These are phyloP conservation scores for Sungouiella blattae DNA, from an alignment of 805 yeast genomes.

Conservation along the genomic window DNA sequence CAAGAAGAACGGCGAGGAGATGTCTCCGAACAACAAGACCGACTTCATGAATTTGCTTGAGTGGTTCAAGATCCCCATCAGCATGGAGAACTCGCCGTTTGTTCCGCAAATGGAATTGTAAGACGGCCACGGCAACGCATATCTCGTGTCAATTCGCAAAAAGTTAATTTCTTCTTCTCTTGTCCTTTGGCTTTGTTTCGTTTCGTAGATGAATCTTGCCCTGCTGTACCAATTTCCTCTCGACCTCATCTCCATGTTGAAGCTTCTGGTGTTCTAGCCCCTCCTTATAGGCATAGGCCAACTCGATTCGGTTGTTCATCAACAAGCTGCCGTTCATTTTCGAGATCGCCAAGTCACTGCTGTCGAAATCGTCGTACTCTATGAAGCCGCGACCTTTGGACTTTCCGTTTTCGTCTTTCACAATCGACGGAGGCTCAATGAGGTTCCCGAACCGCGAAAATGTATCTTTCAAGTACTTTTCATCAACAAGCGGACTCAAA, in stretches of 20 bases:
- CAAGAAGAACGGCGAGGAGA: neutral
- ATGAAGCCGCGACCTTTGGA: conserved; percentile 68
- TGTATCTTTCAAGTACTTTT: conserved; percentile 49
- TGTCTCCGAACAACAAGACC: neutral
- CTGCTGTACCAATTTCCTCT: conserved; percentile 64
- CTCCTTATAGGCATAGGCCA: conserved; percentile 72
- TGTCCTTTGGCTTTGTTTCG: conserved; percentile 1
- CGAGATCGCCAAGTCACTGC: conserved; percentile 68
- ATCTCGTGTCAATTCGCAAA: too few species aligned
- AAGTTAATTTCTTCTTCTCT: too few species aligned
- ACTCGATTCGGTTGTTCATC: conserved; percentile 57
- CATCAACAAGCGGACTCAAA: conserved; percentile 65
- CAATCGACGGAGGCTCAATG: conserved; percentile 46
- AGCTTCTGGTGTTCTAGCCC: conserved; percentile 39
- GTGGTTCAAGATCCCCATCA: conserved; percentile 1
- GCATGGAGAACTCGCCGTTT: neutral
- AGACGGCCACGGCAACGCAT: too few species aligned
- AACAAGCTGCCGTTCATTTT: conserved; percentile 66
- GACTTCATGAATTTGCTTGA: neutral
- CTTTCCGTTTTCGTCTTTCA: conserved; percentile 46
- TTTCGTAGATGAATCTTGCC: conserved; percentile 43
- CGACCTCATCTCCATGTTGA: conserved; percentile 77
- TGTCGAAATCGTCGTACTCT: conserved; percentile 57
- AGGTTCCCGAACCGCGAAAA: conserved; percentile 70
- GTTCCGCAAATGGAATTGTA: too few species aligned